Conservation (phyloP, 2,329 filamentous ascomycete species). For the Venturiaceae sp. region DNA sequence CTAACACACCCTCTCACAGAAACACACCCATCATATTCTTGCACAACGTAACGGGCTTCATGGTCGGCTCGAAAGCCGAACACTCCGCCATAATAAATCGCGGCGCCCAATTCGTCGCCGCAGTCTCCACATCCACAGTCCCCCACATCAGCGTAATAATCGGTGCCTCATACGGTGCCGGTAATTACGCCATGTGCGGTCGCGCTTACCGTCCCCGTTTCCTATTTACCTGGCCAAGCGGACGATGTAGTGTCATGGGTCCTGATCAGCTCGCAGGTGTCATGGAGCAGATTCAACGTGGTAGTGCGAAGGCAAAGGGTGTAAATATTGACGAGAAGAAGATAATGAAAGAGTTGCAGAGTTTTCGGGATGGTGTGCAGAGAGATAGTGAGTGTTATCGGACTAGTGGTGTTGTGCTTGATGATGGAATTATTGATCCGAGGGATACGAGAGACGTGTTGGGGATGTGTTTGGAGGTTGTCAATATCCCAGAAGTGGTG, state of each 20-base stretch:
- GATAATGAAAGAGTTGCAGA: slow-evolving; percentile 15
- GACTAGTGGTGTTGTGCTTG: too few relatives aligned
- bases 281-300: slow-evolving; percentile 24
- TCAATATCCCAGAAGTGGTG: too few relatives aligned
- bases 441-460: too few relatives aligned
- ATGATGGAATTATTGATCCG: too few relatives aligned
- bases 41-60: slow-evolving; percentile 40
- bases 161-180: slow-evolving; percentile 35
- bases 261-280: slow-evolving; percentile 30
- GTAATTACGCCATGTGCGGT: slow-evolving; percentile 39
- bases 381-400: slow-evolving; percentile 25
- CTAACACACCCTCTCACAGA: slow-evolving; percentile 10
- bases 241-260: slow-evolving; percentile 32
- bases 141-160: slow-evolving; percentile 36
- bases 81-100: slow-evolving; percentile 34
- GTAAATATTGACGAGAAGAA: slow-evolving; percentile 15
- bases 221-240: slow-evolving; percentile 31
- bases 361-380: slow-evolving; percentile 18
- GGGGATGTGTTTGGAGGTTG: too few relatives aligned
- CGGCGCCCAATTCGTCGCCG: slow-evolving; percentile 35
- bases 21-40: slow-evolving; percentile 33
- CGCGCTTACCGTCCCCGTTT: slow-evolving; percentile 32
- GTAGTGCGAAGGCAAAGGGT: slow-evolving; percentile 18
- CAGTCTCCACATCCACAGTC: slow-evolving; percentile 33
- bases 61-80: slow-evolving; percentile 37